Percentiles rank a stretch among this genome's conserved stretches.
phyloP scores from a whole-genome alignment of 2,329 filamentous ascomycete species.

The Endothia cerciana region DNA sequence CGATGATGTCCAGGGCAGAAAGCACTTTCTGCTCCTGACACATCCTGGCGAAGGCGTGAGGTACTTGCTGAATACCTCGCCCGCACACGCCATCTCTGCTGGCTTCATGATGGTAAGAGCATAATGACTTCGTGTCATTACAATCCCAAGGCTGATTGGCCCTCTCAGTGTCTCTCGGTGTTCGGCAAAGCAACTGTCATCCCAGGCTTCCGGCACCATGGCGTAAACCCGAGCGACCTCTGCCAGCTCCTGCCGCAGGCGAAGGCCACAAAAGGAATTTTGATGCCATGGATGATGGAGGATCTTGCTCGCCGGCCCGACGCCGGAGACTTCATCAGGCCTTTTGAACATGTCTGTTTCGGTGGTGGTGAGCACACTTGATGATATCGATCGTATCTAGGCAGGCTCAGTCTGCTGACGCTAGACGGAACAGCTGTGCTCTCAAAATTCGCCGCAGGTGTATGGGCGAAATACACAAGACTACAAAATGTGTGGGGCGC shows the following conservation, averaged over 20 bases:
- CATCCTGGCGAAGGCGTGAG: conserved; percentile 28
- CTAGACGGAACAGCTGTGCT: conserved; percentile 26
- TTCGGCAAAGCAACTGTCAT: conserved; percentile 31
- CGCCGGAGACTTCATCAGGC: conserved; percentile 30
- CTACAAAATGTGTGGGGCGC: conserved; percentile 31
- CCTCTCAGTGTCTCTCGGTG: conserved; percentile 21
- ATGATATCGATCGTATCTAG: neutral
- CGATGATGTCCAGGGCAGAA: conserved; percentile 28
- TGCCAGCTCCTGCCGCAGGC: conserved; percentile 27
- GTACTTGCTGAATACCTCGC: conserved; percentile 28
- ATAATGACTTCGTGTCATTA: neutral
- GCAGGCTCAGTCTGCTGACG: neutral
- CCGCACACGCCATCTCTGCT: conserved; percentile 31
- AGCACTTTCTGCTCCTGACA: conserved; percentile 22
- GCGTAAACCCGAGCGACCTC: conserved; percentile 25
- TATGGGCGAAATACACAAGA: conserved; percentile 30
- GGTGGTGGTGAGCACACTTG: conserved; percentile 31
- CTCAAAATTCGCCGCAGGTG: conserved; percentile 22
- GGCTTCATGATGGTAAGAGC: conserved; percentile 23
- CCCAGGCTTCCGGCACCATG: conserved; percentile 31
- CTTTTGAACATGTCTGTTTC: conserved; percentile 28
- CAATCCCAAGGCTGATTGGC: neutral
- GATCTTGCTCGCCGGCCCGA: conserved; percentile 29
- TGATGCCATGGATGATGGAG: conserved; percentile 34
- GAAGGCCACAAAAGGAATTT: conserved; percentile 23